Evolutionary conservation across 2,329 filamentous ascomycete genomes (phyloP), one percentile per base, ranked within the genome.

Genomic region (Sclerotinia nivalis): DNA sequence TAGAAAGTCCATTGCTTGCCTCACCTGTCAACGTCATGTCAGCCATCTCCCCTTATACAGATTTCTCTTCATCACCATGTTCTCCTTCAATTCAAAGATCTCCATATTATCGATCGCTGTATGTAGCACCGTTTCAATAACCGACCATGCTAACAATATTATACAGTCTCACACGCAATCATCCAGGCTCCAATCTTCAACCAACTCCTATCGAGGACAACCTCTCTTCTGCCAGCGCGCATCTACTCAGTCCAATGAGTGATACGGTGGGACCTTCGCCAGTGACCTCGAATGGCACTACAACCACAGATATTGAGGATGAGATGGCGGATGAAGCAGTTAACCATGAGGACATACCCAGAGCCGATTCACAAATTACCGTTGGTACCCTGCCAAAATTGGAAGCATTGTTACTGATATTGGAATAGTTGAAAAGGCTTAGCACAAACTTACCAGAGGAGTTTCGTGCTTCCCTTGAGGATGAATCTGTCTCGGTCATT

Each of bases 401-500:
- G 55, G 50, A 71, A 56, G 68, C 50, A 69, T 66, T 64, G n/a
- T 49, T 67, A 59, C 72, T 76, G 58, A 76, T 69, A n/a, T 52
- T 52, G 45, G 40, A 52, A 68, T 55, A 78, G 77, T 73, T 77
- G 71, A 77, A 75, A 71, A 75, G 76, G 69, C 71, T 78, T 18
- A 77, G 74, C 66, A 90, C 88, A 6, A 86, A 84, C 71, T 76
- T 90, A 13, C 81, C 87, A 3, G 86, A 88, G 55, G 82, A 84
- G 71, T 76, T 90, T 79, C 82, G 89, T 78, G 84, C 85, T 66
- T 82, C 82, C 67, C 86, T 86, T 34, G 89, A 89, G 72, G 93
- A 97, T 74, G 93, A 94, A 74, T 90, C 93, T 34, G 86, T 93
- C 67, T 97, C 94, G 1, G 94, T 97, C 68, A 97, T 97, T 74